Evolutionary conservation across 768 basidiomycete species (phyloP), one percentile per base, ranked within the genome.

Genomic region (Mycena galopus): DNA sequence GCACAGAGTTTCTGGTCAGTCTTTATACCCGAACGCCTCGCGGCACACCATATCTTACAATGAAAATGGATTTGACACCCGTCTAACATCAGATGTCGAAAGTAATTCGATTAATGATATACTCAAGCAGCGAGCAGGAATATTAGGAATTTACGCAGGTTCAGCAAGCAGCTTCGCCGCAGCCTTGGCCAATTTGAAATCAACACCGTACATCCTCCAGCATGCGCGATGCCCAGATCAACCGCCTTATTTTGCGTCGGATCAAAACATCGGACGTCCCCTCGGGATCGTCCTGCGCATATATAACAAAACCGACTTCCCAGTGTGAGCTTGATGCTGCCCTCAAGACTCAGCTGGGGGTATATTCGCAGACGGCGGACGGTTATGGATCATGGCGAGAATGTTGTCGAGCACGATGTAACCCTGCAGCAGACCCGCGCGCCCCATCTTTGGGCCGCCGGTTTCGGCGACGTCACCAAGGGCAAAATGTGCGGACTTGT

Each of bases 281-380:
- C n/a, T 25, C 57, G 12, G n/a, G 21, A 59, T 59, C 57, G n/a
- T 59, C 23, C 57, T 37, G n/a, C n/a, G 57, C 30, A 35, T 59
- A 59, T 12, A 37, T 37, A 2, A 59, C 57, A 3, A 23, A 12
- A 5, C 57, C 33, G 10, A 12, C 35, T 16, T 25, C 57, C 57
- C 35, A 59, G 57, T 35, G 57, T 59, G 23, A 59, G 57, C 35
- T 37, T 59, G n/a, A 59, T 23, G n/a, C 32, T 12, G 11, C 35
- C 35, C 33, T 59, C 57, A 35, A 59, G 14, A 23, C 11, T 21
- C n/a, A 25, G 23, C 57, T 23, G 57, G 12, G 57, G 57, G 11
- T 37, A 30, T 59, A 59, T 4, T 37, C 35, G 33, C 35, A 23
- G 35, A 23, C n/a, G 57, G 57, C 10, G 57, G 2, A 14, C 35